phyloP scores from a whole-genome alignment of 2,329 filamentous ascomycete species.

The Aspergillus transmontanensis region DNA sequence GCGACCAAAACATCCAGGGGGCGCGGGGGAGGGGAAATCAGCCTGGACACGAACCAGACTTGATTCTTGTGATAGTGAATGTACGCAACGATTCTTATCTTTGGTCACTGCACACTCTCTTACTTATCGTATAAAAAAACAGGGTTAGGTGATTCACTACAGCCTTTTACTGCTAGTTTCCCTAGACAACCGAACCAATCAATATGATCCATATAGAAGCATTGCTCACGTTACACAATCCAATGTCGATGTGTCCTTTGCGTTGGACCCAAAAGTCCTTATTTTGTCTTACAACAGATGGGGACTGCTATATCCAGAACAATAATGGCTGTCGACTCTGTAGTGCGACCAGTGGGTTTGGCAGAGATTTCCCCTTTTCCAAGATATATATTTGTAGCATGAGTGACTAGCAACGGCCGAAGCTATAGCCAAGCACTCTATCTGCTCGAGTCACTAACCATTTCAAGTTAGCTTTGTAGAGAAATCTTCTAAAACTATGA shows the following conservation, averaged over 20 bases:
- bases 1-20: conserved; percentile 24
- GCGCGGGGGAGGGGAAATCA: conserved; percentile 16
- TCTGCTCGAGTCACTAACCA: neutral
- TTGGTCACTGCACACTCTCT: neutral
- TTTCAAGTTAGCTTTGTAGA: neutral
- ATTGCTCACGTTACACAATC: neutral
- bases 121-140: neutral
- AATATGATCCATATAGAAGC: neutral
- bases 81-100: neutral
- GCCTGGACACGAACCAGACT: neutral
- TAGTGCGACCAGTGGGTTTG: neutral
- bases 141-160: neutral
- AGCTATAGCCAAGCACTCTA: neutral
- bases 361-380: neutral
- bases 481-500: neutral
- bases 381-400: neutral
- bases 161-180: neutral
- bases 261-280: neutral
- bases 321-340: neutral
- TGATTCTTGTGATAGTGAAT: neutral
- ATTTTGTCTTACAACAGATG: neutral
- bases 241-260: neutral
- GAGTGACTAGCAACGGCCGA: neutral
- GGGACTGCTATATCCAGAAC: neutral
- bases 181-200: conserved; percentile 6